phyloP scores from a whole-genome alignment of 352 stramenopile species.

The Thraustotheca clavata region DNA sequence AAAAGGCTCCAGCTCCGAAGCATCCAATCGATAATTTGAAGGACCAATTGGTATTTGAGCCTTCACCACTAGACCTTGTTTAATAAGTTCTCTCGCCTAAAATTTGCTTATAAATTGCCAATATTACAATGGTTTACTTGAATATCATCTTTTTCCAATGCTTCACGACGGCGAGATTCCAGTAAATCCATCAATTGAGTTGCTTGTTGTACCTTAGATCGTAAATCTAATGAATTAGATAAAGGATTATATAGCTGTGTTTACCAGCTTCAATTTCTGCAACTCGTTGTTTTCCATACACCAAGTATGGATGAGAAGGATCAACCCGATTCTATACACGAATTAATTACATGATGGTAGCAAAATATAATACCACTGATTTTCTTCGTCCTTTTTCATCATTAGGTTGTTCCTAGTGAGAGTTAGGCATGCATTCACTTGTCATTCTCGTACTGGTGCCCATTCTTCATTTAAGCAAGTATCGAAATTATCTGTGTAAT shows the following conservation, averaged over 20 bases:
- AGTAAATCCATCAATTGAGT: constrained; percentile 41
- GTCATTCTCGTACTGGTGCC: neutral
- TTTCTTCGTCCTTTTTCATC: neutral
- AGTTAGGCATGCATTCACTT: neutral
- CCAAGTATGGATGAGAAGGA: constrained; percentile 12
- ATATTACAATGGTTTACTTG: constrained; percentile 5
- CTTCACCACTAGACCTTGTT: constrained; percentile 53
- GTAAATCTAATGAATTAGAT: constrained; percentile 27
- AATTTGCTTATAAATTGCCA: neutral
- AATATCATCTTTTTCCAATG: constrained; percentile 31
- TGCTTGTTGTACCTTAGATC: constrained; percentile 29
- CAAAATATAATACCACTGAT: neutral
- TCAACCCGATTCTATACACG: neutral
- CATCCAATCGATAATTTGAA: constrained; percentile 41
- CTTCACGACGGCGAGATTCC: constrained; percentile 35
- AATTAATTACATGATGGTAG: neutral
- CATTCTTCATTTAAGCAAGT: constrained; percentile 5
- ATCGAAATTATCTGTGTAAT: constrained; percentile 31
- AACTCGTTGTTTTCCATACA: constrained; percentile 1
- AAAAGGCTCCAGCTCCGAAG: constrained; percentile 36
- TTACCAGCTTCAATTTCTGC: constrained; percentile 9
- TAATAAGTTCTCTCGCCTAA: constrained; percentile 33
- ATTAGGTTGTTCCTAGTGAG: neutral
- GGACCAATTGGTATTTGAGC: constrained; percentile 65
- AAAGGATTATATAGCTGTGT: neutral